Evolutionary conservation across 2,329 filamentous ascomycete genomes (phyloP).

Genomic region (Aspergillus tamarii): DNA sequence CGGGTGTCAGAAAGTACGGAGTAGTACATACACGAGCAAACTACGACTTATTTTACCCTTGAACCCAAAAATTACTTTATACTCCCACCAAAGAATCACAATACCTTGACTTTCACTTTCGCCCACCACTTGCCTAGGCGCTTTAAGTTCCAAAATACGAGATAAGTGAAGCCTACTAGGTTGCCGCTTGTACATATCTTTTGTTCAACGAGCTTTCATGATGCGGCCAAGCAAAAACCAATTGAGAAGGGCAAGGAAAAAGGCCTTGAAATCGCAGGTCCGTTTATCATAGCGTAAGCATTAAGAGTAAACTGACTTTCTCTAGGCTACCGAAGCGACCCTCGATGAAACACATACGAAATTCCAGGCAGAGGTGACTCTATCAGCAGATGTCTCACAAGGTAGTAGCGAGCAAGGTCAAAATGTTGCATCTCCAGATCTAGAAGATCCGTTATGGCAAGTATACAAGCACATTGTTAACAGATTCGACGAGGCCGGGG

Average conservation of each 20-base stretch:
- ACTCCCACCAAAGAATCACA: not conserved
- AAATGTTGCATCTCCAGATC: conserved; percentile 54
- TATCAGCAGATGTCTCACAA: conserved; percentile 15
- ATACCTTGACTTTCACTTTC: not conserved
- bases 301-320: conserved; percentile 19
- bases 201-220: conserved; percentile 10
- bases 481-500: conserved; percentile 71
- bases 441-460: conserved; percentile 76
- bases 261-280: conserved; percentile 77
- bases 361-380: conserved; percentile 10
- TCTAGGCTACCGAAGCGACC: conserved; percentile 33
- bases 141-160: not conserved
- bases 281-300: conserved; percentile 24
- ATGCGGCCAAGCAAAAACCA: conserved; percentile 90
- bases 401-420: conserved; percentile 50
- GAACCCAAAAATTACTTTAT: not conserved
- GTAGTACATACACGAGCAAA: too few relatives aligned
- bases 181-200: not conserved
- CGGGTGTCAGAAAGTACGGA: not conserved
- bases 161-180: not conserved
- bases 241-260: conserved; percentile 89
- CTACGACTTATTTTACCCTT: not conserved
- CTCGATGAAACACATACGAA: conserved; percentile 11
- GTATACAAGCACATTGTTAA: conserved; percentile 82
- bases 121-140: not conserved